Evolutionary conservation across 2,329 filamentous ascomycete genomes (phyloP), one percentile per base, ranked within the genome.

Genomic region (Myriosclerotinia scirpicola): DNA sequence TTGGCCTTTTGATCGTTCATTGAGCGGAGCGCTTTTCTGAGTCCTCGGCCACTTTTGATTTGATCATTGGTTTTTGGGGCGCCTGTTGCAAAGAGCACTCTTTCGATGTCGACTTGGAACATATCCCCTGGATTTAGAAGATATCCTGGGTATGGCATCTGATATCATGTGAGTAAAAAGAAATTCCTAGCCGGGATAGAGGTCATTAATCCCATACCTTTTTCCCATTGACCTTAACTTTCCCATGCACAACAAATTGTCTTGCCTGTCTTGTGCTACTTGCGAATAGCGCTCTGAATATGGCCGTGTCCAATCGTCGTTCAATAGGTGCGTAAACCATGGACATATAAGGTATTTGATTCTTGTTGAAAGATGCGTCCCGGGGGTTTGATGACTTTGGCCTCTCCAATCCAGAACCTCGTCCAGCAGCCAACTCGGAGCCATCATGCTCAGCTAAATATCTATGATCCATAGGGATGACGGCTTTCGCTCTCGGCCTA

Each of bases 41-140:
- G 36, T 44, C 65, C 64, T n/a, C 71, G 69, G 30, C 73, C 73
- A 63, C 56, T 55, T 66, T 67, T 68, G 36, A 71, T 63, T 44
- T 75, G 72, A 26, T 69, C 63, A 17, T 15, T 26, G 59, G 83
- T 78, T 79, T 93, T 95, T 59, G 86, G 85, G 36, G 85, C 84
- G 67, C 95, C 95, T 1, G 93, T 97, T 44, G 92, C 94, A 74
- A 85, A 93, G 79, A 99, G 84, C 66, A 99, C 95, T 73, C 89
- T 87, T 50, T 97, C 92, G 46, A 91, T 84, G 26, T 97, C 90
- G 73, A 99, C 94, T 77, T 96, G 92, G 83, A 99, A 99, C 87
- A 99, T 92, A 78, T 99, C 95, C 72, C 95, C 95, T 3, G 95
- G 96, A 78, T 99, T 99, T 50, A 99, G 85, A 71, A 93, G 88